Evolutionary conservation across 306 rosid species (phyloP).

Genomic region (Cicer pinnatifidum): DNA sequence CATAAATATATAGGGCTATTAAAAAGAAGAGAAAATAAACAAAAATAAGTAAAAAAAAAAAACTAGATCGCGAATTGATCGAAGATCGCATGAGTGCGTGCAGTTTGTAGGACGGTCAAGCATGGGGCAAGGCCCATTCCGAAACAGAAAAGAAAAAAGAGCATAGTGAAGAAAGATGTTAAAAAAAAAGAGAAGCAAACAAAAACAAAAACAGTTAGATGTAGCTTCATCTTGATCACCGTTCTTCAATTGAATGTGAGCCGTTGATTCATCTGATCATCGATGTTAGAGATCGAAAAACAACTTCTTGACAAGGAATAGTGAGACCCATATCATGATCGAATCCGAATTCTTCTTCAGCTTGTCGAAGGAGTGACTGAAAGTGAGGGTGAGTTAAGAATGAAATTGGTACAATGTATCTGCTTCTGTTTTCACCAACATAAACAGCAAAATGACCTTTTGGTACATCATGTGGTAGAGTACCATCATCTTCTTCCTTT

Average conservation of each 20-base stretch:
- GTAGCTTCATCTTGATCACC: conserved; percentile 64
- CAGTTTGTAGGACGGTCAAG: too few relatives aligned
- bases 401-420: conserved; percentile 87
- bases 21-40: neutral
- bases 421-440: conserved; percentile 81
- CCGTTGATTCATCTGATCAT: conserved; percentile 56
- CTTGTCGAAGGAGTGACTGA: conserved; percentile 79
- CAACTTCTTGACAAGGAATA: conserved; percentile 90
- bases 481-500: conserved; percentile 46
- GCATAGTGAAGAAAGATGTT: conserved; percentile 50
- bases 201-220: neutral
- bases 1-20: conserved; percentile 41
- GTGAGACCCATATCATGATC: conserved; percentile 93
- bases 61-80: conserved; percentile 6
- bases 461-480: conserved; percentile 80
- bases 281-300: conserved; percentile 80
- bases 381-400: conserved; percentile 78
- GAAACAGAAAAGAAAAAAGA: too few relatives aligned
- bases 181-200: conserved; percentile 70
- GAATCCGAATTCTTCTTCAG: conserved; percentile 95
- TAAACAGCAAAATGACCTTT: conserved; percentile 92
- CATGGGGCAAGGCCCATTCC: too few relatives aligned
- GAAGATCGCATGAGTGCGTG: too few relatives aligned
- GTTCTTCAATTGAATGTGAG: too few relatives aligned
- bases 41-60: neutral